Percentiles rank a stretch among this genome's conserved stretches.
phyloP scores from a whole-genome alignment of 1,284 basidiomycete genomes.

The Rhodotorula glutinis region DNA sequence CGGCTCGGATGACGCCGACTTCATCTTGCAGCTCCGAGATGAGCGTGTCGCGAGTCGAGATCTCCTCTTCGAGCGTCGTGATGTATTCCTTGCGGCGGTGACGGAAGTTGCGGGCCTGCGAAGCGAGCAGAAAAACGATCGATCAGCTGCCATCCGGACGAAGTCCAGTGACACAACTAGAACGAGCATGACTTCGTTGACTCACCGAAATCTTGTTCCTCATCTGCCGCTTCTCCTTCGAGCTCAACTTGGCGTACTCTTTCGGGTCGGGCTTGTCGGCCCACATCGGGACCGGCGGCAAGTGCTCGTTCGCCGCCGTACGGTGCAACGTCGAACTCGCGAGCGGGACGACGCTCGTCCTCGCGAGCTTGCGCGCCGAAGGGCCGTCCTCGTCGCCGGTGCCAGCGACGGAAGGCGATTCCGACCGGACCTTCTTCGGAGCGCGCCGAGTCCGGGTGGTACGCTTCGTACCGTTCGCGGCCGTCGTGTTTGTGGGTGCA shows the following conservation, averaged over 20 bases:
- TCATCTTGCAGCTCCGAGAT: slow-evolving; percentile 85
- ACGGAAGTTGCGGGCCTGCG: slow-evolving; percentile 6
- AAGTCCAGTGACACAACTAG: no score
- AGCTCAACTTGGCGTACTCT: slow-evolving; percentile 90
- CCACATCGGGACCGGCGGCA: slow-evolving; percentile 43
- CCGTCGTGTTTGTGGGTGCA: background rate
- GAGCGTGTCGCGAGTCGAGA: slow-evolving; percentile 84
- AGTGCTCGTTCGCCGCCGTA: slow-evolving; percentile 18
- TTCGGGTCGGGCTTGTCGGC: slow-evolving; percentile 66
- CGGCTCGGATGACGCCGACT: slow-evolving; percentile 47
- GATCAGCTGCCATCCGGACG: no score
- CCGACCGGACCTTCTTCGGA: slow-evolving; percentile 23
- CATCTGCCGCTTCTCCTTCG: slow-evolving; percentile 93
- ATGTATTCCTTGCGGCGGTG: slow-evolving; percentile 53
- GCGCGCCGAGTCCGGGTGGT: background rate
- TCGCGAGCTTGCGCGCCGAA: slow-evolving; percentile 3
- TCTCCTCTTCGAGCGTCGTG: slow-evolving; percentile 67
- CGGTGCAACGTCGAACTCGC: slow-evolving; percentile 33
- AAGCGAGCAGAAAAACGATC: background rate
- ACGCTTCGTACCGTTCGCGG: background rate
- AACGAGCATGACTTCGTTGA: slow-evolving; percentile 47
- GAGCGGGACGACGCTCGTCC: slow-evolving; percentile 30
- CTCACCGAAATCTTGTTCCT: slow-evolving; percentile 95
- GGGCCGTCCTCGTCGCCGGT: background rate
- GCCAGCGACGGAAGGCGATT: background rate